A percentile compares a stretch with the other conserved stretches of the same genome.
Conservation (phyloP, 2,329 filamentous ascomycete species). For the Colletotrichum zoysiae region DNA sequence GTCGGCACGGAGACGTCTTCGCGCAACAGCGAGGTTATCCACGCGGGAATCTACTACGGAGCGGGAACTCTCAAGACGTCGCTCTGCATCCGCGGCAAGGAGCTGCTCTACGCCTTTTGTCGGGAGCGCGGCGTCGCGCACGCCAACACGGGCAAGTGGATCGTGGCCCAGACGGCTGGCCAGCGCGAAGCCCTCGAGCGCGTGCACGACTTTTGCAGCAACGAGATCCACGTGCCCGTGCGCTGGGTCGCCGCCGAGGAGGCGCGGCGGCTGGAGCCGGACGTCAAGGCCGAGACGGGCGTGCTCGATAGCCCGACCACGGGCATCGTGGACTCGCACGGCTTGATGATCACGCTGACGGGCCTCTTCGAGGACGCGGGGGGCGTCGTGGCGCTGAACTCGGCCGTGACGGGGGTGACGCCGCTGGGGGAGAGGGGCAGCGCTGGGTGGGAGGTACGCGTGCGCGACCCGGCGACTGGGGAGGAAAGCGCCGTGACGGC, state of each 20-base stretch:
- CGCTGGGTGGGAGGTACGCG: constrained; percentile 77
- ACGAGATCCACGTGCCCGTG: constrained; percentile 71
- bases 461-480: constrained; percentile 60
- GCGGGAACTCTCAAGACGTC: constrained; percentile 80
- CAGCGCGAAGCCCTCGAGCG: constrained; percentile 74
- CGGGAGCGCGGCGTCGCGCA: constrained; percentile 74
- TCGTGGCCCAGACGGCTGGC: constrained; percentile 83
- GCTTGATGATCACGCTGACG: constrained; percentile 83
- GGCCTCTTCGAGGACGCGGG: constrained; percentile 82
- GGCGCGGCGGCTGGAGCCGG: constrained; percentile 76
- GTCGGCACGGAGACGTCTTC: constrained; percentile 89
- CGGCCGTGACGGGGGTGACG: constrained; percentile 71
- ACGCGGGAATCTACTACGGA: constrained; percentile 94
- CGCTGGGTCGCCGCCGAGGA: constrained; percentile 76
- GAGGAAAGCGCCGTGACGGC: constrained; percentile 73
- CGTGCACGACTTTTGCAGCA: constrained; percentile 60
- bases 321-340: constrained; percentile 91
- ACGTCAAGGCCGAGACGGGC: constrained; percentile 77
- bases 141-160: constrained; percentile 89
- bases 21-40: constrained; percentile 95
- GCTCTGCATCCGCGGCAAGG: constrained; percentile 83
- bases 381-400: constrained; percentile 79
- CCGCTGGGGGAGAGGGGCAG: constrained; percentile 62
- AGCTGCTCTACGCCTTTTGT: constrained; percentile 85
- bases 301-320: constrained; percentile 88